Conservation (phyloP, 257 asterid species). For the Petrea volubilis region DNA sequence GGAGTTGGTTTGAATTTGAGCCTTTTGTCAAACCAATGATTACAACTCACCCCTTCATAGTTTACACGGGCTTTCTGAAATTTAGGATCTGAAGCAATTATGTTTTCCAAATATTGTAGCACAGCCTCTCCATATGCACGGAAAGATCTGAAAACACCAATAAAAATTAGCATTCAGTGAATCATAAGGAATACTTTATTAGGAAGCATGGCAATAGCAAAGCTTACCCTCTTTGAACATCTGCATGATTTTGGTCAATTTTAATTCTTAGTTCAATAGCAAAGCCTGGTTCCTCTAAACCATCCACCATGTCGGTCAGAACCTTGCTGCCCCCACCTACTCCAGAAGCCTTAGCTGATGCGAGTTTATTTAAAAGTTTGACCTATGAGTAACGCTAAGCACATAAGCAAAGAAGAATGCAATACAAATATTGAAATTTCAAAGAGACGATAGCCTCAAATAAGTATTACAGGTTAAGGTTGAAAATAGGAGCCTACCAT, state of each 20-base stretch:
- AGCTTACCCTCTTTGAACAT: slow-evolving; percentile 88
- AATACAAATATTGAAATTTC: not conserved
- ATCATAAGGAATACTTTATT: slow-evolving; percentile 3
- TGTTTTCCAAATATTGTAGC: slow-evolving; percentile 61
- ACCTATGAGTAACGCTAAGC: slow-evolving; percentile 50
- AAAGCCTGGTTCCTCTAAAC: slow-evolving; percentile 81
- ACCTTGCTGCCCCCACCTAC: slow-evolving; percentile 83
- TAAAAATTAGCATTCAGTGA: not conserved
- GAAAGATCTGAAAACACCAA: slow-evolving; percentile 65
- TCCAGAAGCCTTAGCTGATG: slow-evolving; percentile 94
- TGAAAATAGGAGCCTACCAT: slow-evolving; percentile 59
- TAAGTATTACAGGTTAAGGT: not conserved
- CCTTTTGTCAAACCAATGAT: not conserved
- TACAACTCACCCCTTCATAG: slow-evolving; percentile 85
- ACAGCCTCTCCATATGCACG: slow-evolving; percentile 95
- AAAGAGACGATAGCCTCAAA: not conserved
- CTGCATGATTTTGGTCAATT: slow-evolving; percentile 81
- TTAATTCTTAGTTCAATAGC: slow-evolving; percentile 84
- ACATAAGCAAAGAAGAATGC: slow-evolving; percentile 8
- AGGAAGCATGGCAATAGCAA: slow-evolving; percentile 1
- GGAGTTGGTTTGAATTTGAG: not conserved
- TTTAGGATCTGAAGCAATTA: slow-evolving; percentile 52
- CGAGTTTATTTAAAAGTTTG: slow-evolving; percentile 91
- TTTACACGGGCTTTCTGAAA: slow-evolving; percentile 92
- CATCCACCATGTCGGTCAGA: slow-evolving; percentile 90